Base-by-base conservation (phyloP, 2,329 filamentous ascomycete genomes). In the Alternaria dauci region DNA sequence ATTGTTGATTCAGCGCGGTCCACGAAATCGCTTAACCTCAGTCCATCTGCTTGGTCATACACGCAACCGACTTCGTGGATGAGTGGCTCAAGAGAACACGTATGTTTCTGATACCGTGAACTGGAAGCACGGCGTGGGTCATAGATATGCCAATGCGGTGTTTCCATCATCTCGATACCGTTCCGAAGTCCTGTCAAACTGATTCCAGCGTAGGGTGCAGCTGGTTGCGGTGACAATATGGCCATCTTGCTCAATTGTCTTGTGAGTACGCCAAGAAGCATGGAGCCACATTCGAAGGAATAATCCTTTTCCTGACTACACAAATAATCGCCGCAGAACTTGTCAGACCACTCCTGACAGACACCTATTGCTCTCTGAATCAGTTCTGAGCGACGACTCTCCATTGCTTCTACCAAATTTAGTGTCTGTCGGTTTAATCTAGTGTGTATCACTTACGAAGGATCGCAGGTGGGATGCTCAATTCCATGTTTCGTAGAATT, bases 241-340 rank as follows among this genome's bases (percentile, higher is more conserved):
- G 38, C 50, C 3, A 55, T 30, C 3, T 25, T 23, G n/a, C 62
- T 18, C 61, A 71, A 62, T 20, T 62, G 52, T 46, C 62, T 68
- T 14, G 54, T 65, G n/a, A 72, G 59, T 9, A 64, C 62, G 6
- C 70, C 70, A 20, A 67, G 54, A 11, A 72, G 52, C 2, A 70
- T 57, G 2, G 62, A 61, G 23, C 63, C 58, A 20, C 68, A 70
- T 34, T 59, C 12, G 25, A 63, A 63, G 0, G 56, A 64, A 5
- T 43, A 8, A 7, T 47, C 9, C 8, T 16, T 2, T 3, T 48
- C 18, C 0, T 32, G 16, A 11, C n/a, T 34, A 20, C 57, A 66
- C 3, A 14, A 41, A 12, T 38, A 57, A 1, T 9, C 9, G 5
- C 34, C 38, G 16, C 46, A 43, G 23, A 51, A 44, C 7, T 51